Evolutionary conservation across 768 basidiomycete genomes (phyloP).

Genomic region (Pisolithus microcarpus): DNA sequence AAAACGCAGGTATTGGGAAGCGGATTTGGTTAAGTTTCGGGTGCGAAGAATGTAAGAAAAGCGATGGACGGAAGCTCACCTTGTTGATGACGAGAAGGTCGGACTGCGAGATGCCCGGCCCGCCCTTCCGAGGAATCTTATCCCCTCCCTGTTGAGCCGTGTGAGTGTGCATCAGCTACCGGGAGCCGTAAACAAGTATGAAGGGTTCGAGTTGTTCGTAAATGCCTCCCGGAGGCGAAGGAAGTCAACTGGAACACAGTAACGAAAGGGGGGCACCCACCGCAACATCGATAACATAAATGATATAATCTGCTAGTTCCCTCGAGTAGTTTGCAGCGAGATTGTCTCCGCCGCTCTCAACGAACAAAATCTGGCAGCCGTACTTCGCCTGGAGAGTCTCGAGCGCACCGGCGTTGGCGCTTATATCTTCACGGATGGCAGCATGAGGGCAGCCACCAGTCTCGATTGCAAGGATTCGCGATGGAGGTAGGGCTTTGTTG

Average conservation of each 20-base stretch:
- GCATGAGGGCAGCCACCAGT: conserved; percentile 98
- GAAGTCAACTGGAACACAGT: no score
- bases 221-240: no score
- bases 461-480: conserved; percentile 92
- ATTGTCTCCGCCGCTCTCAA: conserved; percentile 96
- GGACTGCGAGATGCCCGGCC: conserved; percentile 94
- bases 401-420: conserved; percentile 92
- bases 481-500: conserved; percentile 77
- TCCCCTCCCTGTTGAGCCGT: conserved; percentile 68
- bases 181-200: no score
- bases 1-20: background rate
- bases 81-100: conserved; percentile 96
- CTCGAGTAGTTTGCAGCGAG: conserved; percentile 95
- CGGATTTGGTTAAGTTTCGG: background rate
- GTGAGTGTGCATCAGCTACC: background rate
- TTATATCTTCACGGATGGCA: conserved; percentile 96
- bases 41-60: background rate
- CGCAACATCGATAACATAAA: conserved; percentile 85
- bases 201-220: no score
- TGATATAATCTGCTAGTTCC: conserved; percentile 96
- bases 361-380: conserved; percentile 83
- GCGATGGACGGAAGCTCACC: conserved; percentile 32
- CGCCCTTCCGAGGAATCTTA: conserved; percentile 97
- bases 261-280: conserved; percentile 31
- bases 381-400: conserved; percentile 92